Evolutionary conservation across 495 filamentous ascomycete genomes (phyloP), one percentile per base, ranked within the genome.

Genomic region (Aspergillus diversus): DNA sequence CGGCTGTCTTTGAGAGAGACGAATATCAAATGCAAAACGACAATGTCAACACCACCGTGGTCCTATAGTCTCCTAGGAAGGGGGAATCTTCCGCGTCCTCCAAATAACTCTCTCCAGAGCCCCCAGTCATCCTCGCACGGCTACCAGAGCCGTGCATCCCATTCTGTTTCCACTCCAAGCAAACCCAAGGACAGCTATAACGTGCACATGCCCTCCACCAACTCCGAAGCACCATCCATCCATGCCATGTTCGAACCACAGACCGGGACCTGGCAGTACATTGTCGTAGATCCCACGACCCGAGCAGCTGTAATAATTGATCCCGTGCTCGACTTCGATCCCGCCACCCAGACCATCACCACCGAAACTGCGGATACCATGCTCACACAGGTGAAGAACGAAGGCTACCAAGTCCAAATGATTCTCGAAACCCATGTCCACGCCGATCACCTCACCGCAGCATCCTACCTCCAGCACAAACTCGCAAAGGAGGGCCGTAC

Each of bases 391-490:
- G 65, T 82, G 50, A 57, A 67, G 9, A 60, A 76, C 31, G 63
- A 83, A 2, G 75, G 75, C 7, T 87, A 86, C 69, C 76, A 35
- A 8, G 69, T 87, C 49, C 67, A 65, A 2, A 63, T 59, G 6
- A 80, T 89, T 34, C 76, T 89, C 17, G 86, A 89, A 66, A 87
- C 86, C 0, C 86, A 88, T 65, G 80, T 77, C 12, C 86, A 89
- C 65, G 86, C 86, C 48, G 86, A 88, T 72, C 86, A 88, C 66
- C 69, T 87, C n/a, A 87, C 83, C 1, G 80, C 86, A 0, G 70
- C 84, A 0, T 71, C 69, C 5, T 89, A 87, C 60, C 73, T 89
- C 1, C 84, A 86, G 65, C 60, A 55, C 3, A 64, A 69, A 15
- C 77, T 89, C 5, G 60, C 69, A 7, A 42, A 27, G 0, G 69